Evolutionary conservation across 2,329 filamentous ascomycete species (phyloP).

Genomic region (Aspergillus sp.): DNA sequence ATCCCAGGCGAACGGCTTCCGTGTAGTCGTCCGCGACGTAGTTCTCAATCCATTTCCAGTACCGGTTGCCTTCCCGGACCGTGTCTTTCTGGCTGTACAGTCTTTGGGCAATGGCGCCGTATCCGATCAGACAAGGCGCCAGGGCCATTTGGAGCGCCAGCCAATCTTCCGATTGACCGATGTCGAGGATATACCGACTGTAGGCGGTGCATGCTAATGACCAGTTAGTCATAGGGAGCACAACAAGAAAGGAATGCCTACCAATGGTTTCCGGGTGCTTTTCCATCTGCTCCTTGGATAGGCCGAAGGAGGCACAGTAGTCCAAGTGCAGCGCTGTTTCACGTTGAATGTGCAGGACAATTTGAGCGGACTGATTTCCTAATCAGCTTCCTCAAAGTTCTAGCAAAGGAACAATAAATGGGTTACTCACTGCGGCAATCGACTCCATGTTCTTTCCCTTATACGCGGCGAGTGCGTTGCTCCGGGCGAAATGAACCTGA

Average conservation of each 20-base stretch:
- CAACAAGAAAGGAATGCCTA: slow-evolving; percentile 30
- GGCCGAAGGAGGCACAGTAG: slow-evolving; percentile 79
- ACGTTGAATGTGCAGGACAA: slow-evolving; percentile 72
- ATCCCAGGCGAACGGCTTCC: slow-evolving; percentile 68
- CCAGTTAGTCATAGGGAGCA: slow-evolving; percentile 3
- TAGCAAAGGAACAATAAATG: neutral
- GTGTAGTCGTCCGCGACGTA: slow-evolving; percentile 80
- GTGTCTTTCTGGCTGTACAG: slow-evolving; percentile 65
- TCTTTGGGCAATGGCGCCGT: slow-evolving; percentile 73
- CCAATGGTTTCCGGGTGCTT: slow-evolving; percentile 72
- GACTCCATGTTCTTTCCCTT: slow-evolving; percentile 74
- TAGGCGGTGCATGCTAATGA: slow-evolving; percentile 72
- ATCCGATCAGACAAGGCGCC: slow-evolving; percentile 86
- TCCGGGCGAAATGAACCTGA: slow-evolving; percentile 81
- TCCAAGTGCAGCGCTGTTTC: slow-evolving; percentile 80
- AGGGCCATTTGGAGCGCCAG: slow-evolving; percentile 81
- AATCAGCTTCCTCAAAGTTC: neutral
- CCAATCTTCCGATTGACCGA: slow-evolving; percentile 85
- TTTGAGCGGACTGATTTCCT: slow-evolving; percentile 57
- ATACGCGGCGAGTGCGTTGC: slow-evolving; percentile 81
- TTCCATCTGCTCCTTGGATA: slow-evolving; percentile 72
- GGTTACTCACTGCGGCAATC: slow-evolving; percentile 63
- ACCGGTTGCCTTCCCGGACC: slow-evolving; percentile 64
- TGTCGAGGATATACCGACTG: slow-evolving; percentile 81
- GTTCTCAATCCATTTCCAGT: slow-evolving; percentile 89